phyloP scores from a whole-genome alignment of 495 filamentous ascomycete genomes.

The Bathelium albidoporum region DNA sequence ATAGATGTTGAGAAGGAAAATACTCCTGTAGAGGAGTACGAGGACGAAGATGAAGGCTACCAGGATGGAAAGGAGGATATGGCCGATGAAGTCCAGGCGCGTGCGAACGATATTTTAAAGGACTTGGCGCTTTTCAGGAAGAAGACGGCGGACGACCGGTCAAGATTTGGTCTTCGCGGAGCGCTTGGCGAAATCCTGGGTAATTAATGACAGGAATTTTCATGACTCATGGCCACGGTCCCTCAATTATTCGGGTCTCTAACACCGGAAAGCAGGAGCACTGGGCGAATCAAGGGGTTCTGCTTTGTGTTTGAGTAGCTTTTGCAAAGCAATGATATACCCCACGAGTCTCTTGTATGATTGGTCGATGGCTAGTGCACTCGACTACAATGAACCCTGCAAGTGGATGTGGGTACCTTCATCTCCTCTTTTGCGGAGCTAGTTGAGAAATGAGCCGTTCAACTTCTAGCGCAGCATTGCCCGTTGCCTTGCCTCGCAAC shows the following conservation, averaged over 20 bases:
- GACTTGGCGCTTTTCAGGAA: constrained; percentile 72
- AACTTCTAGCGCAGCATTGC: constrained; percentile 45
- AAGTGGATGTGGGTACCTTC: background rate
- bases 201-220: background rate
- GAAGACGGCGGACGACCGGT: constrained; percentile 70
- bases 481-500: constrained; percentile 46
- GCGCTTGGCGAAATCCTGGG: background rate
- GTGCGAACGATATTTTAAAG: constrained; percentile 55
- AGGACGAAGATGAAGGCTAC: constrained; percentile 35
- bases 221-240: background rate
- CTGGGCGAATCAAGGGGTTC: too few species aligned
- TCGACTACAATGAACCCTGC: background rate
- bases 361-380: background rate
- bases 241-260: background rate
- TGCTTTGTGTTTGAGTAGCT: background rate
- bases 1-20: constrained; percentile 25
- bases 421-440: constrained; percentile 3
- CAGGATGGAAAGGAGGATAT: constrained; percentile 37
- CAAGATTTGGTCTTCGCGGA: constrained; percentile 37
- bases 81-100: constrained; percentile 52
- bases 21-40: constrained; percentile 23
- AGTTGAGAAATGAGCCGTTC: constrained; percentile 52
- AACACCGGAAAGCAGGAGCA: background rate
- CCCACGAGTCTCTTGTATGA: background rate
- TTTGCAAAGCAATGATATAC: background rate